A percentile compares a stretch with the other conserved stretches of the same genome.
These are phyloP conservation scores for Penicillium waksmanii DNA, from an alignment of 495 filamentous ascomycete species.

Conservation along the genomic window DNA sequence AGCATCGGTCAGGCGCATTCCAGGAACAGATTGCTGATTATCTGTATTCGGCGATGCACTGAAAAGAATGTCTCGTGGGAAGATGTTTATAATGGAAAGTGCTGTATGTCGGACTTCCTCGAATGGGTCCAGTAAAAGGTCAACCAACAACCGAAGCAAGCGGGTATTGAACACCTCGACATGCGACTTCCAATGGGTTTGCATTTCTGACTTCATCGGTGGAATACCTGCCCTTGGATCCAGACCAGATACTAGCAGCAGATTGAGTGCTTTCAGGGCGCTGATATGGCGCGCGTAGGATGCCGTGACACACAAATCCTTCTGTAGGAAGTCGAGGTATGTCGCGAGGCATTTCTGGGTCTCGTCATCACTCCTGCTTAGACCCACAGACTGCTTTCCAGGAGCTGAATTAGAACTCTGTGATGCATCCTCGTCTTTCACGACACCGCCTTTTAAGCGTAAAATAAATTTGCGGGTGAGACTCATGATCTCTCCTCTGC, in stretches of 20 bases:
- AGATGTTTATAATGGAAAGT: conserved; percentile 58
- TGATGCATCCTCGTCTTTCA: conserved; percentile 23
- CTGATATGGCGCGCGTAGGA: conserved; percentile 89
- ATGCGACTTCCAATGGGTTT: conserved; percentile 52
- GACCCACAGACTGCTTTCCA: conserved; percentile 17
- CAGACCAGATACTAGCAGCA: conserved; percentile 62
- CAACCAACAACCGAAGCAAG: conserved; percentile 61
- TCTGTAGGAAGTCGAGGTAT: conserved; percentile 71
- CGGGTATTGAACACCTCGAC: conserved; percentile 57
- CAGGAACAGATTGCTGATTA: conserved; percentile 6
- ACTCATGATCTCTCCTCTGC: conserved; percentile 74
- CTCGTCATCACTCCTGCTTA: conserved; percentile 36
- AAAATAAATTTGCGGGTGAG: conserved; percentile 68
- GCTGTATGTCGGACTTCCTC: conserved; percentile 83
- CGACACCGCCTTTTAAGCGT: conserved; percentile 55
- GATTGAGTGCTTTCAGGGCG: conserved; percentile 66
- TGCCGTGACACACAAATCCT: conserved; percentile 71
- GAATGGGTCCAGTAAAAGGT: conserved; percentile 84
- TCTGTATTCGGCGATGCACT: conserved; percentile 8
- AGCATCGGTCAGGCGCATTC: conserved; percentile 33
- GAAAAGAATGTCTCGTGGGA: conserved; percentile 35
- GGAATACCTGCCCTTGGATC: conserved; percentile 39
- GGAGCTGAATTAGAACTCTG: conserved; percentile 12
- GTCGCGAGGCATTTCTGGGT: conserved; percentile 66
- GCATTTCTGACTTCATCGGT: conserved; percentile 27